phyloP scores from a whole-genome alignment of 2,329 filamentous ascomycete genomes.

The Huntiella savannae region DNA sequence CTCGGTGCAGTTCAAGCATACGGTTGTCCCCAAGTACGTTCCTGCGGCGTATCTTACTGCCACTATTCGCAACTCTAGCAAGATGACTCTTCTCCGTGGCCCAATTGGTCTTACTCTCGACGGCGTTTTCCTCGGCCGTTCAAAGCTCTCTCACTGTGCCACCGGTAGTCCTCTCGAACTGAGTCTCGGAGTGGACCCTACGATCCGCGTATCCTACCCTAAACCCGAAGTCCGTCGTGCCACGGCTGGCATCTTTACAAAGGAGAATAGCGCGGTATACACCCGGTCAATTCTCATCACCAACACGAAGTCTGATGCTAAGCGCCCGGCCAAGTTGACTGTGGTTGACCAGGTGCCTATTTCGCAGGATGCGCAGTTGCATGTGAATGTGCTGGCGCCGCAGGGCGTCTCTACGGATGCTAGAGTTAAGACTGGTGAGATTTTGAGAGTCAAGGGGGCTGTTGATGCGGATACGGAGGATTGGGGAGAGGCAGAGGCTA shows the following conservation, averaged over 20 bases:
- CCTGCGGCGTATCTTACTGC: constrained; percentile 40
- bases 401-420: constrained; percentile 25
- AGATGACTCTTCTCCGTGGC: constrained; percentile 35
- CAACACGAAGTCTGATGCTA: constrained; percentile 26
- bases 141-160: constrained; percentile 33
- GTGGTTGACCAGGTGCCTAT: constrained; percentile 43
- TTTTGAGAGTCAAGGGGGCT: constrained; percentile 12
- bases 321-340: constrained; percentile 25
- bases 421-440: constrained; percentile 19
- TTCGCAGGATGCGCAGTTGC: constrained; percentile 39
- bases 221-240: constrained; percentile 34
- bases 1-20: constrained; percentile 34
- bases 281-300: constrained; percentile 28
- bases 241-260: constrained; percentile 32
- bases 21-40: constrained; percentile 41
- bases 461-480: constrained; percentile 19
- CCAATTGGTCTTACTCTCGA: constrained; percentile 41
- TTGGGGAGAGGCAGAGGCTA: constrained; percentile 36
- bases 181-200: constrained; percentile 39
- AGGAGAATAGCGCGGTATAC: constrained; percentile 33
- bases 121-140: constrained; percentile 40
- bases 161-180: constrained; percentile 34
- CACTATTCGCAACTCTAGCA: constrained; percentile 34
- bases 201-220: constrained; percentile 34
- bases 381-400: constrained; percentile 31